Evolutionary conservation across 1,284 basidiomycete species (phyloP).

Genomic region (Pseudozyma sp.): DNA sequence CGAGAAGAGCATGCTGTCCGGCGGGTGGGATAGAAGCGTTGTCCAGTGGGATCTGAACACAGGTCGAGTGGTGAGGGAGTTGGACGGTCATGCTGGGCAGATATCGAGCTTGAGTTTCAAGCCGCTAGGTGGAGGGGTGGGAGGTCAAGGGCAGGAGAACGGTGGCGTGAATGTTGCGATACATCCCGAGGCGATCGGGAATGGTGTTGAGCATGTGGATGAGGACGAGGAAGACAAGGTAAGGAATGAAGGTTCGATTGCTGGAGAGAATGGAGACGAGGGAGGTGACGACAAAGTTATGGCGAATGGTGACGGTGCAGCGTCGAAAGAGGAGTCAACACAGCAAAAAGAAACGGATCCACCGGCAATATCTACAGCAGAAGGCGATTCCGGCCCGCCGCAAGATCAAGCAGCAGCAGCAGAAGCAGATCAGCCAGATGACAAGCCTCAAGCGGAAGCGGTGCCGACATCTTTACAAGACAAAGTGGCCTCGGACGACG

Average conservation of each 20-base stretch:
- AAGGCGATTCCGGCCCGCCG: background rate
- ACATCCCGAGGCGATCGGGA: constrained; percentile 16
- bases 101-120: constrained; percentile 84
- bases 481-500: background rate
- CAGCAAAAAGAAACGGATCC: background rate
- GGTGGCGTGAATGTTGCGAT: constrained; percentile 34
- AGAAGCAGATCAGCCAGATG: background rate
- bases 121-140: constrained; percentile 71
- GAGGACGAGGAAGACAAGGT: constrained; percentile 30
- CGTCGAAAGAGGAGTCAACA: background rate
- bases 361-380: background rate
- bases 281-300: background rate
- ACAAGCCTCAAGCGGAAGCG: background rate
- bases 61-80: constrained; percentile 82
- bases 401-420: background rate
- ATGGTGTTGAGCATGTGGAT: background rate
- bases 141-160: constrained; percentile 20
- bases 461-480: background rate
- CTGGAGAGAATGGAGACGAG: background rate
- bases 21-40: constrained; percentile 93
- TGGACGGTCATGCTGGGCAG: constrained; percentile 85
- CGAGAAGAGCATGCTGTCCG: constrained; percentile 87
- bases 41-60: constrained; percentile 99
- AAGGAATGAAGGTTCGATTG: constrained; percentile 13
- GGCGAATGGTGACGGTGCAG: constrained; percentile 3